Evolutionary conservation across 2,329 filamentous ascomycete species (phyloP), one percentile per base, ranked within the genome.

Genomic region (Cladosporium sp.): DNA sequence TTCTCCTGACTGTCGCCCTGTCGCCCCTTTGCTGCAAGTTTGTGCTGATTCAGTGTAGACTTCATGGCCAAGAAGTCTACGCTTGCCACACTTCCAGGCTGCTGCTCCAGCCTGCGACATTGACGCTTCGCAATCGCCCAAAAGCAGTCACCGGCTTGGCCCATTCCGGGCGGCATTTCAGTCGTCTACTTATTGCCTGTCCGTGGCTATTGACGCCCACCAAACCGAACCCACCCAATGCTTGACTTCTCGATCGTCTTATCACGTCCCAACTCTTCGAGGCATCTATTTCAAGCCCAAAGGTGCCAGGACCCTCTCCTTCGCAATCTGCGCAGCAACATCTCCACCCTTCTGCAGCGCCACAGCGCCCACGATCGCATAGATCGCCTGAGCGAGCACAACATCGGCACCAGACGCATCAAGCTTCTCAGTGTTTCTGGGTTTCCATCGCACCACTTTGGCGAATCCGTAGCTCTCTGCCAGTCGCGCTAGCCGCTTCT

Each of bases 291-390:
- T 51, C 44, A 74, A 58, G 3, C 73, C 73, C 47, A 75, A 61
- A 17, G 78, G 78, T 50, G 70, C 77, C 67, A 96, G 74, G 72
- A 96, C 87, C 73, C 86, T 85, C 65, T 96, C 89, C 69, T 85
- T 84, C 47, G 90, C 85, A 54, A 95, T 75, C 71, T 83, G 81
- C 62, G 86, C 87, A 58, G 93, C 91, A 56, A 89, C 83, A 44
- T 87, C 85, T 36, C 88, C 89, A 47, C 94, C 94, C 65, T 89
- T 86, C 73, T 97, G 91, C 68, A 99, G 77, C n/a, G 91, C 87
- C 54, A 99, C 75, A 10, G 94, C 94, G 20, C 94, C 94, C 44
- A 97, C 77, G 56, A 99, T 88, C 45, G 92, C 90, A 71, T 91
- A 90, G 56, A 99, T 68, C 3, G 90, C 84, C 61, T 91, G 86